Conservation (phyloP, 2,329 filamentous ascomycete species). For the Podosphaera xanthii region DNA sequence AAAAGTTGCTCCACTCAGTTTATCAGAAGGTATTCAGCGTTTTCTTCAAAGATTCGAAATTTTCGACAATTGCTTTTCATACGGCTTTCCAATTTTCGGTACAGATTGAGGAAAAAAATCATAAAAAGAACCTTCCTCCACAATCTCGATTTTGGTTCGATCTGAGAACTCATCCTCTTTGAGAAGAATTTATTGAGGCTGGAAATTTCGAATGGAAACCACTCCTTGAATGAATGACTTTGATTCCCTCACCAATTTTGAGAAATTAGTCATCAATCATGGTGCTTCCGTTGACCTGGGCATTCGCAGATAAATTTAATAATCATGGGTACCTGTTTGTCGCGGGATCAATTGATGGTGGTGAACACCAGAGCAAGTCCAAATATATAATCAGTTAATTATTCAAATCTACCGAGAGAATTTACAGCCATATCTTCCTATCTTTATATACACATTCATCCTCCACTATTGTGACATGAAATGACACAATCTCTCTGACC, state of each 20-base stretch:
- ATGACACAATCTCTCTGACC: too few relatives aligned
- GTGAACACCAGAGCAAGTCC: too few relatives aligned
- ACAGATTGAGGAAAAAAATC: neutral
- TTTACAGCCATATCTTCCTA: too few relatives aligned
- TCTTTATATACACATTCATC: too few relatives aligned
- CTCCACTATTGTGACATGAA: too few relatives aligned
- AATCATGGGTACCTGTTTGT: neutral
- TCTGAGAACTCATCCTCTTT: neutral
- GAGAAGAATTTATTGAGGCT: too few relatives aligned
- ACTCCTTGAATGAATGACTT: neutral
- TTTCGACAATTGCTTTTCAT: neutral
- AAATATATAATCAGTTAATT: too few relatives aligned
- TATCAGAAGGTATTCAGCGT: neutral
- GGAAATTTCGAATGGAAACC: neutral
- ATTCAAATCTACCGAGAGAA: too few relatives aligned
- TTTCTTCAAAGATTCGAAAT: neutral
- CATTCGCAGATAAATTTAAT: neutral
- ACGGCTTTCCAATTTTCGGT: neutral
- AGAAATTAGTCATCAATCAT: neutral
- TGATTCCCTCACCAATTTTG: neutral
- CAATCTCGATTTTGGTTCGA: neutral
- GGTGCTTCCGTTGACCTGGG: neutral
- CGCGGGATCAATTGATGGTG: too few relatives aligned
- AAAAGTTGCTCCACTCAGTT: neutral
- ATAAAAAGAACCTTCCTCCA: neutral